Evolutionary conservation across 2,329 filamentous ascomycete species (phyloP).

Genomic region (Nemania sp.): DNA sequence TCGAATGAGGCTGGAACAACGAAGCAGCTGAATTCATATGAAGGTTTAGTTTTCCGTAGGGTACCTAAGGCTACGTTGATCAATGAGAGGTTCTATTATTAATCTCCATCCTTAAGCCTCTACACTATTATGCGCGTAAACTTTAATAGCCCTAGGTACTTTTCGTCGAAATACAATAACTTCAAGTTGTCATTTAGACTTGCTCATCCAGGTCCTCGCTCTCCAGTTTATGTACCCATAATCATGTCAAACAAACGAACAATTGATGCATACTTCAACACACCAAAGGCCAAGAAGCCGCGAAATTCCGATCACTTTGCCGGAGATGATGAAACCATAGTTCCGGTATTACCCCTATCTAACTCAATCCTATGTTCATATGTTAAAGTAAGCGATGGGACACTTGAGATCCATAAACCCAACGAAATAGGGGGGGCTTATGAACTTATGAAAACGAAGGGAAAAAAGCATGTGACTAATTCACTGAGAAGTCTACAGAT

Average conservation of each 20-base stretch:
- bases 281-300: constrained; percentile 46
- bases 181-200: not conserved
- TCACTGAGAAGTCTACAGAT: not conserved
- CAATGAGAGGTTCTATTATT: not conserved
- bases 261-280: constrained; percentile 68
- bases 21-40: no score
- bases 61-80: not conserved
- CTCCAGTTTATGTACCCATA: not conserved
- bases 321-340: constrained; percentile 25
- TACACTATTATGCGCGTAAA: not conserved
- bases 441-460: not conserved
- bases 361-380: not conserved
- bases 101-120: not conserved
- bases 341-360: not conserved
- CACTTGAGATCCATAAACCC: not conserved
- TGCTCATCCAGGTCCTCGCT: not conserved
- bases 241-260: constrained; percentile 59
- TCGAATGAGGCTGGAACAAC: constrained; percentile 26
- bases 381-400: no score
- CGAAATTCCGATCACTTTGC: constrained; percentile 32
- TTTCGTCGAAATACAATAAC: not conserved
- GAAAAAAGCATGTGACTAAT: not conserved
- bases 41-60: no score
- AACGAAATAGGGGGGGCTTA: not conserved
- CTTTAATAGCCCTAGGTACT: no score